Conservation (phyloP, 495 filamentous ascomycete species). For the Trichocladium antarcticum region DNA sequence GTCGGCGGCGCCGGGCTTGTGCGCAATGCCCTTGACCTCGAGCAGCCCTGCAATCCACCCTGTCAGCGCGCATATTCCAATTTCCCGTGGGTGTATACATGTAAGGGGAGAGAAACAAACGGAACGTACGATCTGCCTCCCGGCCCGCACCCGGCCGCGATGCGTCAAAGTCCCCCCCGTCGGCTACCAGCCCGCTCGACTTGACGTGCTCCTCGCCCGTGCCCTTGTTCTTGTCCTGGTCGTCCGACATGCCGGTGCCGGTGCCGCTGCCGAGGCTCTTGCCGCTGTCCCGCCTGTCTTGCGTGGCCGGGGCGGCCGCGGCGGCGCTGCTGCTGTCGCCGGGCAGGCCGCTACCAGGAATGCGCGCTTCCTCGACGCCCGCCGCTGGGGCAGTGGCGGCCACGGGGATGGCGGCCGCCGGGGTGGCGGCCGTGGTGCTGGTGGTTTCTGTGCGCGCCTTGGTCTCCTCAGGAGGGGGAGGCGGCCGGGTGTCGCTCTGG, state of each 20-base stretch:
- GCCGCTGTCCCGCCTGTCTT: conserved; percentile 5
- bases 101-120: not conserved
- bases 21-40: conserved; percentile 34
- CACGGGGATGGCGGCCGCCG: not conserved
- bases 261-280: conserved; percentile 2
- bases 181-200: conserved; percentile 43
- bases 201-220: conserved; percentile 49
- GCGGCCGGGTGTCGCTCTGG: conserved; percentile 30
- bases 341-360: no score
- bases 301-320: conserved; percentile 21
- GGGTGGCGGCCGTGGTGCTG: not conserved
- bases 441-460: not conserved
- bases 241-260: no score
- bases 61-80: no score
- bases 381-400: no score
- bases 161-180: conserved; percentile 59
- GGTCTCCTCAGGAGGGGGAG: not conserved
- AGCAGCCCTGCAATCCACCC: conserved; percentile 26
- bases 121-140: conserved; percentile 53
- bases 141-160: conserved; percentile 48
- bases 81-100: no score
- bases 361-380: no score
- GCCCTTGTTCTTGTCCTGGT: conserved; percentile 11
- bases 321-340: conserved; percentile 21
- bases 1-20: not conserved